Base-by-base conservation (phyloP, 2,329 filamentous ascomycete species). In the Fusarium sp. region DNA sequence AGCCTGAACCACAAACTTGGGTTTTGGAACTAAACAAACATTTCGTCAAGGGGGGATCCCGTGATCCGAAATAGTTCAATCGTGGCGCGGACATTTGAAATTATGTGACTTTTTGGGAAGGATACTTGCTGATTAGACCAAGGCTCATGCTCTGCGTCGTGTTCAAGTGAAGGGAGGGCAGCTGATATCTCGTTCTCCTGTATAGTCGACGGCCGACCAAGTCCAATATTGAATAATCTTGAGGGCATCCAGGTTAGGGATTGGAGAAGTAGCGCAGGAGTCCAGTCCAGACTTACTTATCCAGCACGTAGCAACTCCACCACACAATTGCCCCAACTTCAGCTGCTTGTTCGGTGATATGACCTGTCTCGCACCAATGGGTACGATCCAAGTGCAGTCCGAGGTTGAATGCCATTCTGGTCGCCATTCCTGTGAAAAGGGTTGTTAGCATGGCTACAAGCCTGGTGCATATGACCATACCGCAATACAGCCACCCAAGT, bases 401-500 rank as follows among this genome's bases (percentile, higher is more conserved):
- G 1, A 59, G 57, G 9, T 55, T 59, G 1, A 59, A 45, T 2
- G 57, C 57, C 57, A 59, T 59, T 6, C 57, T 54, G 0, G 50
- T 22, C 3, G 57, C 57, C 29, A 54, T 59, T 10, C 56, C 56
- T 59, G 5, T 2, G 12, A 34, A 10, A 12, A 18, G 3, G 3
- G 8, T 2, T 4, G 6, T 59, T 27, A 53, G 22, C 10, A 18
- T 22, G 12, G 2, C 8, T n/a, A 16, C 1, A 2, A n/a, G 9
- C 14, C 11, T 8, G 6, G 8, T 1, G 15, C 4, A 11, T 7
- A 16, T 3, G 11, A 18, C 0, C 52, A 22, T 54, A 59, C 57
- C 49, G 5, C 57, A 59, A 2, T 59, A 55, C 24, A 59, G 16
- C 57, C 57, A 59, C 1, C 40, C 57, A n/a, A 59, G 40, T 3